phyloP scores from a whole-genome alignment of 306 rosid species.

The Dicorynia guianensis region DNA sequence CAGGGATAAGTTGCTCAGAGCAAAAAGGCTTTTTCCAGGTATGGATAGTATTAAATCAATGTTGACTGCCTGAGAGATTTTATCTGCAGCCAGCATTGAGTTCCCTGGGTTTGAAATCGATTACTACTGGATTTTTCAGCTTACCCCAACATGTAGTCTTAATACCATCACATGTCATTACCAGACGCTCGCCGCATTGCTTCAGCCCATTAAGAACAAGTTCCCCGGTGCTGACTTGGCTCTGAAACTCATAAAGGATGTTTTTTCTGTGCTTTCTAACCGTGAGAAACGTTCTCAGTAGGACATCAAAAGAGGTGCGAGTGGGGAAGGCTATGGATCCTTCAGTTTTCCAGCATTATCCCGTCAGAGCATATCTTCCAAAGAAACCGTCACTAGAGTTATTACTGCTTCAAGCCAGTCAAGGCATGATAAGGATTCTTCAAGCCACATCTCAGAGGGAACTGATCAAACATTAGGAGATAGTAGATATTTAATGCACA shows the following conservation, averaged over 20 bases:
- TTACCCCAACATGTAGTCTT: neutral
- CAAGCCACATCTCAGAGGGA: neutral
- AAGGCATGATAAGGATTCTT: neutral
- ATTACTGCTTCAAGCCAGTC: neutral
- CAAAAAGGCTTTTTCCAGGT: slow-evolving; percentile 1
- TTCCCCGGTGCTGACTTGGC: slow-evolving; percentile 32
- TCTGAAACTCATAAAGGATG: slow-evolving; percentile 21
- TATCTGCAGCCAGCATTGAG: slow-evolving; percentile 18
- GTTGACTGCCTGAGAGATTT: slow-evolving; percentile 31
- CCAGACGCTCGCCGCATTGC: neutral
- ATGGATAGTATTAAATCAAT: slow-evolving; percentile 28
- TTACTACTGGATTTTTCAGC: slow-evolving; percentile 36
- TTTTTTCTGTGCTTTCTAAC: slow-evolving; percentile 27
- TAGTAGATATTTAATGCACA: neutral
- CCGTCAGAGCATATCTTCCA: neutral
- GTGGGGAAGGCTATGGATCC: slow-evolving; percentile 2
- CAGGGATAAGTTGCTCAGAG: slow-evolving; percentile 15
- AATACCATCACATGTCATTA: neutral
- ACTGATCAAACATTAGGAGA: neutral
- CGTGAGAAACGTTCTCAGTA: neutral
- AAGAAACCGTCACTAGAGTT: neutral
- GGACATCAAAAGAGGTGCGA: slow-evolving; percentile 6
- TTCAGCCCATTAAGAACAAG: slow-evolving; percentile 16
- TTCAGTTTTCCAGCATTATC: neutral
- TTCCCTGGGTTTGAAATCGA: slow-evolving; percentile 35